Percentiles rank a stretch among this genome's conserved stretches.
phyloP scores from a whole-genome alignment of 345 rosid genomes.

The Triadica sebifera region DNA sequence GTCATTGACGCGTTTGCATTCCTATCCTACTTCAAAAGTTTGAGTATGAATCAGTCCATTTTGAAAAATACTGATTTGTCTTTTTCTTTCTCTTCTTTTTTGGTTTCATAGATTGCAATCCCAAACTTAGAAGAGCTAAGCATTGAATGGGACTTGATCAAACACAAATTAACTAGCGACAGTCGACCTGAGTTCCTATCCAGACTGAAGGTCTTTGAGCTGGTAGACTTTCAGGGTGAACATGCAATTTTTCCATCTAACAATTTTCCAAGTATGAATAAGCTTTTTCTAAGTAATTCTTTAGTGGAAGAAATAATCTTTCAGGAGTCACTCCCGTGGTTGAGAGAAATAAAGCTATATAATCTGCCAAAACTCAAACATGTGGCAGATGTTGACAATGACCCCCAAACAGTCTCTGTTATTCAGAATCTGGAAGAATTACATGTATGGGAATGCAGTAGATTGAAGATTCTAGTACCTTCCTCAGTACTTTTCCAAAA shows the following conservation, averaged over 20 bases:
- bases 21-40: no score
- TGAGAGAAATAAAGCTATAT: background rate
- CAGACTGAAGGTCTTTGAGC: background rate
- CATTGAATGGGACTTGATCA: conserved; percentile 1
- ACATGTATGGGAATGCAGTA: background rate
- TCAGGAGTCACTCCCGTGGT: background rate
- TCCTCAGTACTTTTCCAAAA: background rate
- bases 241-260: background rate
- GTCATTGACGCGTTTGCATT: no score
- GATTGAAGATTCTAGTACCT: conserved; percentile 7
- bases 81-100: background rate
- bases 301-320: background rate
- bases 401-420: background rate
- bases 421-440: background rate
- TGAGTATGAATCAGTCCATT: no score
- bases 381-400: background rate
- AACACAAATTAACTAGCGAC: background rate
- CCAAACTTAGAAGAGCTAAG: background rate
- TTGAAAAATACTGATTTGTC: no score
- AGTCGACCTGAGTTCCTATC: background rate
- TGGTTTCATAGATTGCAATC: conserved; percentile 2
- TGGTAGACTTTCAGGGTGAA: background rate
- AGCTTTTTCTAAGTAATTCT: background rate
- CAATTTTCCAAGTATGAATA: background rate
- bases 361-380: background rate